Evolutionary conservation across 2,329 filamentous ascomycete genomes (phyloP), one percentile per base, ranked within the genome.

Genomic region (Meredithiella fracta): DNA sequence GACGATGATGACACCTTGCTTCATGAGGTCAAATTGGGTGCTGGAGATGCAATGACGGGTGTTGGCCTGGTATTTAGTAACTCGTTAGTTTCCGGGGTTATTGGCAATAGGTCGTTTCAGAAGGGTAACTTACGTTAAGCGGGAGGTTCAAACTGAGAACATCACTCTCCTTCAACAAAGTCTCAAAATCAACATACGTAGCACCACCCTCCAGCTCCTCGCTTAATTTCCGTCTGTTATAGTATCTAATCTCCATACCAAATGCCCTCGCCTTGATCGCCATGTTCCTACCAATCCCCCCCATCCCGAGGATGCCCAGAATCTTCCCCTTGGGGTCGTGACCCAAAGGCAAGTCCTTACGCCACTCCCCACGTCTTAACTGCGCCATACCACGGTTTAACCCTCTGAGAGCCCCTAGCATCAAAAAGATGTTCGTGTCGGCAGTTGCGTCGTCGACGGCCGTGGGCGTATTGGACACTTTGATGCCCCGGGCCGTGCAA

Each of bases 401-500:
- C 64, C 85, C 83, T 53, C 88, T 77, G 59, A 94, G 72, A 7
- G 86, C 84, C 15, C 87, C 88, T 51, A 94, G 72, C 60, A 94
- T 82, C 3, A 94, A 74, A 66, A 88, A 94, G 65, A 94, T 81
- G 63, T 78, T 84, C 6, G 81, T 76, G 67, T 94, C 88, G 56
- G 88, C 88, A 0, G 88, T 94, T 38, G 86, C 80, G 65, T 92
- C 85, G 66, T 92, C 82, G 47, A 89, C 85, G 26, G 85, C 83
- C 0, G 78, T 82, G n/a, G 86, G 88, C 1, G 85, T 83, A 67
- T 94, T 92, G 60, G 85, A 88, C 34, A 94, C 84, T 44, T 72
- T 75, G 60, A 94, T 76, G 23, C 72, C 72, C 54, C 79, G 79
- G 1, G 72, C 71, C 8, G 80, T 83, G 71, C 86, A 91, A 40